A percentile compares a stretch with the other conserved stretches of the same genome.
phyloP scores from a whole-genome alignment of 1,284 basidiomycete species.

The Agaricales sp. region DNA sequence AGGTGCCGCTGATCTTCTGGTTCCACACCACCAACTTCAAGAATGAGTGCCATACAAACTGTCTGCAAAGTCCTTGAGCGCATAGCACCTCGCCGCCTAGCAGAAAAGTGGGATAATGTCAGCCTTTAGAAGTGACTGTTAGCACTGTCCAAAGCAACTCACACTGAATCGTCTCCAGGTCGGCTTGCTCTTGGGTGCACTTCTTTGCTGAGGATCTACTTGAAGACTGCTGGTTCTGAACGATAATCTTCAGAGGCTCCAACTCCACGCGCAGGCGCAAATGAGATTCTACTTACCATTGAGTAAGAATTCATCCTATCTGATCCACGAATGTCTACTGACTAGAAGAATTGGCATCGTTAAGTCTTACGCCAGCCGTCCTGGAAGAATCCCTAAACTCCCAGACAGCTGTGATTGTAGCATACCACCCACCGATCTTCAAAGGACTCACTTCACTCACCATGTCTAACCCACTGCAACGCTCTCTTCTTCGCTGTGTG shows the following conservation, averaged over 20 bases:
- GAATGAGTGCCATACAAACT: slow-evolving; percentile 21
- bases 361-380: slow-evolving; percentile 71
- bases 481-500: slow-evolving; percentile 69
- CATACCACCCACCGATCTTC: slow-evolving; percentile 92
- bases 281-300: slow-evolving; percentile 63
- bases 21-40: neutral
- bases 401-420: slow-evolving; percentile 59
- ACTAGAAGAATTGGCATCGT: slow-evolving; percentile 4
- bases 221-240: neutral
- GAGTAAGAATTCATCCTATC: slow-evolving; percentile 44
- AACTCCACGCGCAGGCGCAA: slow-evolving; percentile 4
- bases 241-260: neutral
- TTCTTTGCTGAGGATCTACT: neutral
- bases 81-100: slow-evolving; percentile 78
- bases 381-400: slow-evolving; percentile 63
- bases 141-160: neutral
- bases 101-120: slow-evolving; percentile 89
- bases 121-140: no score
- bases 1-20: no score
- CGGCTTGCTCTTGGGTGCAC: slow-evolving; percentile 68
- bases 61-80: slow-evolving; percentile 61
- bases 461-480: slow-evolving; percentile 69
- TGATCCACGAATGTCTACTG: slow-evolving; percentile 8
- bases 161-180: slow-evolving; percentile 44
- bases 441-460: slow-evolving; percentile 72